Conservation (phyloP, 208 protist genomes). For the Trypanosoma platydactyli region DNA sequence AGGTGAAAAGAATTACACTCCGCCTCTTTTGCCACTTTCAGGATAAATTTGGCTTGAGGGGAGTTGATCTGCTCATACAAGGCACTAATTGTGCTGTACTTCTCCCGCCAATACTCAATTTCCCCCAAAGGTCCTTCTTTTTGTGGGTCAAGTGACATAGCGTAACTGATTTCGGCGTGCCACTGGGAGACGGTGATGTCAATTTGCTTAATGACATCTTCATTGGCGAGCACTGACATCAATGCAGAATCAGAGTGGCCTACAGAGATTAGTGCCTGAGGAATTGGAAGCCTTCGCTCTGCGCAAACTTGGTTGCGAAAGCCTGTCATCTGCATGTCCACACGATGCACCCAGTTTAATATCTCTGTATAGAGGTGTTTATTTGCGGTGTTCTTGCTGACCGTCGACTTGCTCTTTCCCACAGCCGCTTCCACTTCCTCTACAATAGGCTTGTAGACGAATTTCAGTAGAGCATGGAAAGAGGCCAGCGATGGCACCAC, state of each 20-base stretch:
- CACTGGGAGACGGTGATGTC: constrained; percentile 88
- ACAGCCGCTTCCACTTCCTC: constrained; percentile 55
- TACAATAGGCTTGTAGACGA: constrained; percentile 82
- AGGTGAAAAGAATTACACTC: constrained; percentile 85
- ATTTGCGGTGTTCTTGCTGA: constrained; percentile 36
- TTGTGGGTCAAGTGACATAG: constrained; percentile 89
- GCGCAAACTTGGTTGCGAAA: constrained; percentile 90
- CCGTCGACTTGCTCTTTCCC: constrained; percentile 26
- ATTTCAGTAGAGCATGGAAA: constrained; percentile 74
- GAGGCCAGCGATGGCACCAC: constrained; percentile 78
- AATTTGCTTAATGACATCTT: constrained; percentile 87
- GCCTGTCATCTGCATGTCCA: constrained; percentile 86
- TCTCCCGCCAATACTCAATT: constrained; percentile 97
- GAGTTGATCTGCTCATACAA: constrained; percentile 97
- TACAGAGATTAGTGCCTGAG: constrained; percentile 71
- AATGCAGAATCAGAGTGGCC: constrained; percentile 76
- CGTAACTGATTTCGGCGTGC: constrained; percentile 90
- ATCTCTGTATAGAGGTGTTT: constrained; percentile 86
- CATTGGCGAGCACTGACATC: constrained; percentile 75
- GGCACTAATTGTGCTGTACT: constrained; percentile 93
- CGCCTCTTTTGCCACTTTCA: constrained; percentile 89
- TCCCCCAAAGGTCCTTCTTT: constrained; percentile 95
- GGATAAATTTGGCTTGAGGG: constrained; percentile 91
- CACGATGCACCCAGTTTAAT: constrained; percentile 76
- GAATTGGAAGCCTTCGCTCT: constrained; percentile 88